Evolutionary conservation across 768 basidiomycete genomes (phyloP).

Genomic region (Kwoniella mangroviensis): DNA sequence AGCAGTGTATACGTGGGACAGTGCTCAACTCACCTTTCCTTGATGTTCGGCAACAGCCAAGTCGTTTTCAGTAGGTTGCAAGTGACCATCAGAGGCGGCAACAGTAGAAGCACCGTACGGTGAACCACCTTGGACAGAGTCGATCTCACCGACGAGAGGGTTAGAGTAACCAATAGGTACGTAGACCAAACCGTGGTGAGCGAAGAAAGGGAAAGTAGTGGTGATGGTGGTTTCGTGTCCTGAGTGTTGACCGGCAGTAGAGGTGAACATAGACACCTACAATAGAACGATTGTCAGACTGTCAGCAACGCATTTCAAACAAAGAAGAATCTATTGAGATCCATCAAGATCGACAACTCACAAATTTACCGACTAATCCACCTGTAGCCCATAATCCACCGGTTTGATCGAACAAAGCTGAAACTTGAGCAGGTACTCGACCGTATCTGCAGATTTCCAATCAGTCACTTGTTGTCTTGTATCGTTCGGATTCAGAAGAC

Average conservation of each 20-base stretch:
- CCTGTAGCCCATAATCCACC: constrained; percentile 62
- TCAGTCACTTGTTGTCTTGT: neutral
- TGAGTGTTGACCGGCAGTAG: constrained; percentile 73
- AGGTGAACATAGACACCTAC: constrained; percentile 66
- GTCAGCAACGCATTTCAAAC: neutral
- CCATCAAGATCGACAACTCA: constrained; percentile 2
- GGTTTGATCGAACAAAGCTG: constrained; percentile 67
- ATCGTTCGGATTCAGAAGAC: neutral
- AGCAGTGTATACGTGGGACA: constrained; percentile 18
- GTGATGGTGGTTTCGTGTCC: constrained; percentile 67
- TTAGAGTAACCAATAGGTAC: constrained; percentile 67
- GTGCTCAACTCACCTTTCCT: constrained; percentile 34
- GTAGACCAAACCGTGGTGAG: constrained; percentile 62
- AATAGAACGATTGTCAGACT: neutral
- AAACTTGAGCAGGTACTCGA: constrained; percentile 53
- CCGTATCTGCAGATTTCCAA: constrained; percentile 59
- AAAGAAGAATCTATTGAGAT: neutral
- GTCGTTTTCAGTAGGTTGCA: constrained; percentile 37
- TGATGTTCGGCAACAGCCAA: constrained; percentile 43
- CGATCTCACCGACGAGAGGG: constrained; percentile 59
- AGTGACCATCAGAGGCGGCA: constrained; percentile 53
- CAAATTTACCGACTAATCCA: constrained; percentile 69
- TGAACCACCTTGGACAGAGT: constrained; percentile 63
- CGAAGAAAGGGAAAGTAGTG: constrained; percentile 64
- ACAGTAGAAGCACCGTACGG: constrained; percentile 72